Conservation (phyloP, 2,329 filamentous ascomycete species). For the Pseudonectria buxi region DNA sequence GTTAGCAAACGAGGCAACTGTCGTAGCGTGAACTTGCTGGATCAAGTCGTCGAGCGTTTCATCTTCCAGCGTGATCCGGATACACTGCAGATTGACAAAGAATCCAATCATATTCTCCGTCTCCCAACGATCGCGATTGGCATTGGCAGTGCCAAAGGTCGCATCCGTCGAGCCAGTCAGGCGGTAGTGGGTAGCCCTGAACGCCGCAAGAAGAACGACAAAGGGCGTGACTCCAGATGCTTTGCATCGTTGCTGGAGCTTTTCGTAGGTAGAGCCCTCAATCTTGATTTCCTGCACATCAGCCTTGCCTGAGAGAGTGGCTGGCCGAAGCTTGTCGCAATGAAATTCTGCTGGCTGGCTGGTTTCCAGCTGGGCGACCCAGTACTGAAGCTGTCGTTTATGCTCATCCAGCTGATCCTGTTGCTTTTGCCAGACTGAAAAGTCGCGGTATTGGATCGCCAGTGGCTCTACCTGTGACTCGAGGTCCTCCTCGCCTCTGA, state of each 20-base stretch:
- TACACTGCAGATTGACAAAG: conserved; percentile 18
- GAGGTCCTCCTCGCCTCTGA: conserved; percentile 10
- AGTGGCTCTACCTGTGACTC: conserved; percentile 9
- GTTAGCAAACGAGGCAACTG: conserved; percentile 9
- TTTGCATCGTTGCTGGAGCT: conserved; percentile 7
- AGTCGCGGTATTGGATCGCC: conserved; percentile 20
- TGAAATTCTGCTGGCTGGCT: conserved; percentile 7
- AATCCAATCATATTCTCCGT: conserved; percentile 13
- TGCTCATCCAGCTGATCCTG: conserved; percentile 4
- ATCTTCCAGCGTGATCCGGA: conserved; percentile 11
- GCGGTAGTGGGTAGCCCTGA: conserved; percentile 18
- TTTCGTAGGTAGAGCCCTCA: conserved; percentile 1
- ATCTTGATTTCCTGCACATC: conserved; percentile 4
- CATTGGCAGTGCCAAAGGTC: conserved; percentile 14
- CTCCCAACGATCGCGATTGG: conserved; percentile 10
- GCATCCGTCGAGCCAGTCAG: conserved; percentile 15
- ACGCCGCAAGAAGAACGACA: conserved; percentile 14
- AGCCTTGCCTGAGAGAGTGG: conserved; percentile 6
- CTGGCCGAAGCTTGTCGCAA: conserved; percentile 6
- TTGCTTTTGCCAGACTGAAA: conserved; percentile 13
- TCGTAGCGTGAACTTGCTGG: conserved; percentile 8
- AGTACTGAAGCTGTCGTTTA: conserved; percentile 10
- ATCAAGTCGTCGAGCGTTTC: conserved; percentile 13
- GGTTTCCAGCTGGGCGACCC: conserved; percentile 2
- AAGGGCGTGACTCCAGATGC: conserved; percentile 2